Percentiles rank a stretch among this genome's conserved stretches.
Evolutionary conservation across 2,329 filamentous ascomycete genomes (phyloP).

Genomic region (Tolypocladium tundrense): DNA sequence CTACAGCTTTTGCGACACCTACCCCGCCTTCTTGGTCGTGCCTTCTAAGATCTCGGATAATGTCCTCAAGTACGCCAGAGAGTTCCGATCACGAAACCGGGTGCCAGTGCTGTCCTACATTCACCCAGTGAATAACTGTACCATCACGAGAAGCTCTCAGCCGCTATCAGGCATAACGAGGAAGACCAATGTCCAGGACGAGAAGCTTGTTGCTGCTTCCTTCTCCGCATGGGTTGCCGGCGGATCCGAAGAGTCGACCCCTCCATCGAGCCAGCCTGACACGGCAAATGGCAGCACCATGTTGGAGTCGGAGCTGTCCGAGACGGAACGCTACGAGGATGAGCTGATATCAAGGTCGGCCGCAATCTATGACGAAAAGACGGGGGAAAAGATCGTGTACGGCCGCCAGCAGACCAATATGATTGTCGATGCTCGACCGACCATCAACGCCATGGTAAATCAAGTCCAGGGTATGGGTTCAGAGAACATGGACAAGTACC

Average conservation of each 20-base stretch:
- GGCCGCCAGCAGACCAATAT: constrained; percentile 89
- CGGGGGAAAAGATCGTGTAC: constrained; percentile 59
- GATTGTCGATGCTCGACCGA: constrained; percentile 91
- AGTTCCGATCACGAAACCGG: constrained; percentile 78
- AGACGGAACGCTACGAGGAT: constrained; percentile 59
- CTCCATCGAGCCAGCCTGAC: constrained; percentile 39
- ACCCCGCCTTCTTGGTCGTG: constrained; percentile 75
- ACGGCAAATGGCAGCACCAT: constrained; percentile 22
- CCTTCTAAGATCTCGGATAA: constrained; percentile 92
- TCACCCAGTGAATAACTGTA: constrained; percentile 95
- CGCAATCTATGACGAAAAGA: constrained; percentile 44
- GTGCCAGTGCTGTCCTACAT: constrained; percentile 88
- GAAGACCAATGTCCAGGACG: constrained; percentile 90
- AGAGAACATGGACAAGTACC: constrained; percentile 97
- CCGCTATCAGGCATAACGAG: constrained; percentile 77
- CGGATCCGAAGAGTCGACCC: constrained; percentile 23
- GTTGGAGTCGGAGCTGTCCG: constrained; percentile 41
- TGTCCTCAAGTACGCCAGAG: constrained; percentile 83
- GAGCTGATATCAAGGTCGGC: constrained; percentile 42
- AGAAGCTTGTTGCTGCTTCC: constrained; percentile 84
- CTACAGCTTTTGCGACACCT: constrained; percentile 86
- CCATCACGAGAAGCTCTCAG: constrained; percentile 90
- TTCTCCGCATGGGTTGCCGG: constrained; percentile 44
- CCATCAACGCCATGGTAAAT: constrained; percentile 89
- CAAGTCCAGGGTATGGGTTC: constrained; percentile 88